Conservation (phyloP, 257 asterid species). For the Jasminum sambac region DNA sequence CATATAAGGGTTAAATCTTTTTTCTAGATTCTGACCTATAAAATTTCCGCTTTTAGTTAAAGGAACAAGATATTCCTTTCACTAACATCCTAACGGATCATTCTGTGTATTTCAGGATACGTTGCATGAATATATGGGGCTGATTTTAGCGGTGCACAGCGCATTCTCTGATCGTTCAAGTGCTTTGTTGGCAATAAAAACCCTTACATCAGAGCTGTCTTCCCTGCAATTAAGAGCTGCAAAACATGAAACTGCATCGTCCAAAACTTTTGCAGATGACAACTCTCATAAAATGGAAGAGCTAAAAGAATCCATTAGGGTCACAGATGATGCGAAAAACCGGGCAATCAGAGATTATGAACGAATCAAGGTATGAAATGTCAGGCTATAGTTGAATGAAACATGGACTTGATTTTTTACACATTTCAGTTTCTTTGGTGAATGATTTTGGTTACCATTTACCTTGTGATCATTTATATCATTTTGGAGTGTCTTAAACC, state of each 20-base stretch:
- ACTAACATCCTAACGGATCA: slow-evolving; percentile 6
- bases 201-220: slow-evolving; percentile 84
- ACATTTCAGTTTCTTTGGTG: slow-evolving; percentile 20
- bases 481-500: background rate
- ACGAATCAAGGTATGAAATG: slow-evolving; percentile 75
- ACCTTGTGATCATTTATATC: background rate
- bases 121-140: slow-evolving; percentile 82
- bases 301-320: slow-evolving; percentile 73
- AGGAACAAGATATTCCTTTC: background rate
- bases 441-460: background rate
- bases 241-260: slow-evolving; percentile 75
- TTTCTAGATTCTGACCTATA: background rate
- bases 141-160: slow-evolving; percentile 74
- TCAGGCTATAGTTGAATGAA: slow-evolving; percentile 11
- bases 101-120: slow-evolving; percentile 59
- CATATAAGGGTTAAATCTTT: background rate
- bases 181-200: slow-evolving; percentile 91
- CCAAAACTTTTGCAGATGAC: slow-evolving; percentile 82
- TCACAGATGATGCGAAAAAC: slow-evolving; percentile 82
- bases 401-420: slow-evolving; percentile 13
- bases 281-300: slow-evolving; percentile 73
- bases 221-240: slow-evolving; percentile 78
- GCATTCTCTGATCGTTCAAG: slow-evolving; percentile 94
- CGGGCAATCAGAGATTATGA: slow-evolving; percentile 82
- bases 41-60: background rate